Percentiles rank a stretch among this genome's conserved stretches.
Evolutionary conservation across 768 basidiomycete genomes (phyloP).

Genomic region (Amanita rubescens): DNA sequence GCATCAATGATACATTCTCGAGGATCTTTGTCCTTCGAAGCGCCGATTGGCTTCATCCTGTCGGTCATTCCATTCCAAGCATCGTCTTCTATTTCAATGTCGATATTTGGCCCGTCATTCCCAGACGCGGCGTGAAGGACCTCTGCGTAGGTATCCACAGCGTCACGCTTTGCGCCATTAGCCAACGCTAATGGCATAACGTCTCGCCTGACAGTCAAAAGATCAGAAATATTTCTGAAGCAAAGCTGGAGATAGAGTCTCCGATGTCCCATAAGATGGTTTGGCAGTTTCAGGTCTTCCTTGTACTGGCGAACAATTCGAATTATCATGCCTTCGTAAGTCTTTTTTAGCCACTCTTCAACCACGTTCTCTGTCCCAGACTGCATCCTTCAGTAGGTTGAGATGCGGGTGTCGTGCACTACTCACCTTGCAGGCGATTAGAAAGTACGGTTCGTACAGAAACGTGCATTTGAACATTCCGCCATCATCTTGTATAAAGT

Average conservation of each 20-base stretch:
- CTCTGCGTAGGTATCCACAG: conserved; percentile 96
- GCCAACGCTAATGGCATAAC: conserved; percentile 83
- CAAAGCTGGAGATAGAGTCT: conserved; percentile 82
- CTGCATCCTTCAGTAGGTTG: conserved; percentile 29
- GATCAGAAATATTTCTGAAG: conserved; percentile 91
- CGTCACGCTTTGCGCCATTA: conserved; percentile 88
- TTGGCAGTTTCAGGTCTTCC: conserved; percentile 92
- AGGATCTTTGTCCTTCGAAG: conserved; percentile 65
- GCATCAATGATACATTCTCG: conserved; percentile 89
- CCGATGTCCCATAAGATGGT: conserved; percentile 93
- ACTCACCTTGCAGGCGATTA: conserved; percentile 83
- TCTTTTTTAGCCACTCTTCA: conserved; percentile 94
- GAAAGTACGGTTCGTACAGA: conserved; percentile 92
- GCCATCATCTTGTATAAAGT: conserved; percentile 97
- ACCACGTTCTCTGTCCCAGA: conserved; percentile 79
- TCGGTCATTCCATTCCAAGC: conserved; percentile 40
- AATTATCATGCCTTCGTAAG: conserved; percentile 80
- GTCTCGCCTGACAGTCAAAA: conserved; percentile 81
- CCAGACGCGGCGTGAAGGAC: conserved; percentile 74
- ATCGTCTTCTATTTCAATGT: conserved; percentile 62
- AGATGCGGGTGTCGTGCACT: neutral
- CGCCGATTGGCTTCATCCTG: conserved; percentile 21
- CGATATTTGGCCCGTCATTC: conserved; percentile 41
- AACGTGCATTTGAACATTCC: conserved; percentile 93
- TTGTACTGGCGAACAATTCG: conserved; percentile 78